Evolutionary conservation across 768 basidiomycete species (phyloP), one percentile per base, ranked within the genome.

Genomic region (Sistotremastrum suecicum): DNA sequence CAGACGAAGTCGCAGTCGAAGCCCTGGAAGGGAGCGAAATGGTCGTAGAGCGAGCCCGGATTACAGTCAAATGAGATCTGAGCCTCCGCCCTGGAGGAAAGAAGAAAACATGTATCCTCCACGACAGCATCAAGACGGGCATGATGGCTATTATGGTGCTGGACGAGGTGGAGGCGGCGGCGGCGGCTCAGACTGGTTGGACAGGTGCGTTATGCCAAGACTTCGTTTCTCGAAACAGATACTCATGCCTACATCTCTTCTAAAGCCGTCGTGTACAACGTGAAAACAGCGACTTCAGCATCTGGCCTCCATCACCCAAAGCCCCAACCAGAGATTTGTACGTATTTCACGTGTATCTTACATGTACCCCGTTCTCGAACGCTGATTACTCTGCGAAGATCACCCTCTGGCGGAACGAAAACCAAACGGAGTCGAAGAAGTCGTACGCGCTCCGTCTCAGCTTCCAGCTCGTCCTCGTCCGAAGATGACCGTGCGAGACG

Each of bases 301-400:
- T 87, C n/a, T 91, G 88, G 88, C 88, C 88, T 1, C 61, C 76
- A 3, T 90, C 88, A 3, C 88, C 88, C 0, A 81, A 80, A 51
- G 74, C 69, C 7, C 76, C 77, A 45, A 63, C 71, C 35, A 74
- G 83, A 35, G 60, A 62, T 40, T 51, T 75, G 76, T 83, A 62
- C 32, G 78, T 66, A 3, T 29, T 39, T 5, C 20, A 37, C 48
- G 29, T 29, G 8, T 34, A n/a, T 4, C 37, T 30, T 29, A 43
- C 5, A 43, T 39, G 31, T 41, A 20, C 20, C 20, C 5, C 11
- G 36, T 45, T 34, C 2, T 0, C 34, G 11, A 1, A 28, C 29
- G 34, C 20, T 30, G 20, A 7, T 48, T 9, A 5, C 39, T 34
- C 44, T 41, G 43, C 28, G n/a, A 46, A 85, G 82, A 41, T 78